A percentile compares a stretch with the other conserved stretches of the same genome.
phyloP scores from a whole-genome alignment of 192 early-diverging fungal genomes.

The Coemansia asiatica region DNA sequence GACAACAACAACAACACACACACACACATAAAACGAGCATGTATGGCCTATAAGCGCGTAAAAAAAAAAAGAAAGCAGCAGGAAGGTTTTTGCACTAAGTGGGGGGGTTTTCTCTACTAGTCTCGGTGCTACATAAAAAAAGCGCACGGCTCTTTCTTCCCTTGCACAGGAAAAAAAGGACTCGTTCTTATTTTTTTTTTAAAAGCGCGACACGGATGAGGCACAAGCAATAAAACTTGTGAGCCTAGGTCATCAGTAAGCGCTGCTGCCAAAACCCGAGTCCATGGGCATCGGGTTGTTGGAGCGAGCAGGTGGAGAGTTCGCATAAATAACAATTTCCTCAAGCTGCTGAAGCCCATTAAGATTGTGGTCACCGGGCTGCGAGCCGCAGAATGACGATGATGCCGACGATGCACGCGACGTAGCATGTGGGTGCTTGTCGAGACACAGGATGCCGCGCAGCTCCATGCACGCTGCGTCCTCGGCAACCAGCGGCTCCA shows the following conservation, averaged over 20 bases:
- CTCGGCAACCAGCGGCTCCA: conserved; percentile 26
- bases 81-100: neutral
- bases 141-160: neutral
- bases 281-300: conserved; percentile 49
- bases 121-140: neutral
- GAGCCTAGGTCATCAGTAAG: conserved; percentile 19
- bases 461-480: conserved; percentile 49
- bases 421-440: conserved; percentile 1
- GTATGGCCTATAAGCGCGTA: neutral
- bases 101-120: neutral
- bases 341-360: conserved; percentile 15
- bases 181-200: conserved; percentile 4
- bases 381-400: conserved; percentile 7
- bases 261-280: conserved; percentile 30
- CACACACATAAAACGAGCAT: neutral
- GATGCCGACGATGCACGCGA: conserved; percentile 41
- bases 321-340: conserved; percentile 38
- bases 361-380: neutral
- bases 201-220: neutral
- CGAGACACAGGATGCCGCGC: conserved; percentile 42
- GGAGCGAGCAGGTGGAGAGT: conserved; percentile 43
- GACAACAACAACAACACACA: no score
- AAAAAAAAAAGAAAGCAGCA: neutral
- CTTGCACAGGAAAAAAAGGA: neutral
- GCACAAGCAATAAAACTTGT: no score